A percentile compares a stretch with the other conserved stretches of the same genome.
Evolutionary conservation across 2,329 filamentous ascomycete species (phyloP).

Genomic region (Colletotrichum plurivorum): DNA sequence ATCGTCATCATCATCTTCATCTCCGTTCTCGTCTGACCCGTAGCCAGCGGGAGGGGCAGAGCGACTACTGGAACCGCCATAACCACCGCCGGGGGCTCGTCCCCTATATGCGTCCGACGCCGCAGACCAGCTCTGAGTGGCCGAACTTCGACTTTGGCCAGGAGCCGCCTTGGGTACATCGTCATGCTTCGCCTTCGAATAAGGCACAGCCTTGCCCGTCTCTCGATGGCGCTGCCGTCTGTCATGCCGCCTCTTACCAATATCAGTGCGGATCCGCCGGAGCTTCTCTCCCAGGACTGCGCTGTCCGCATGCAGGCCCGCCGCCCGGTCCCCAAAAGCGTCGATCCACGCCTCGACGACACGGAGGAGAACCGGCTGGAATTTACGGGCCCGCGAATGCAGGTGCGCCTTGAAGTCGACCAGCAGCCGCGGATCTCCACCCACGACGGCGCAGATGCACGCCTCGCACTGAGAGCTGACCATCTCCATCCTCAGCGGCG

Average conservation of each 20-base stretch:
- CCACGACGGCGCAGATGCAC: conserved; percentile 65
- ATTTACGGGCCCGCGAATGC: conserved; percentile 51
- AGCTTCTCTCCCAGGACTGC: conserved; percentile 27
- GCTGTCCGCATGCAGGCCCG: conserved; percentile 19
- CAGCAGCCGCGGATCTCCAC: conserved; percentile 57
- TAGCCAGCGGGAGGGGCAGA: background rate
- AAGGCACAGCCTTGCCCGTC: conserved; percentile 17
- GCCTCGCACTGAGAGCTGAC: conserved; percentile 63
- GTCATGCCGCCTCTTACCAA: conserved; percentile 35
- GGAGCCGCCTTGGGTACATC: background rate
- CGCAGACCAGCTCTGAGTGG: background rate
- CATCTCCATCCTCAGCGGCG: conserved; percentile 42
- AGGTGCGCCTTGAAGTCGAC: conserved; percentile 62
- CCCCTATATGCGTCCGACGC: background rate
- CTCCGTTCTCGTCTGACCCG: background rate
- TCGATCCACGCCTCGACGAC: conserved; percentile 62
- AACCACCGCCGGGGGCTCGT: background rate
- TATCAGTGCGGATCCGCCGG: conserved; percentile 19
- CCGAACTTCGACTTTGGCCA: background rate
- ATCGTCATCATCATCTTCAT: conserved; percentile 1
- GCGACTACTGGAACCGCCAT: background rate
- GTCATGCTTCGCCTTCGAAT: conserved; percentile 5
- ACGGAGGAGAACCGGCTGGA: conserved; percentile 53
- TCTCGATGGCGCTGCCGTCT: conserved; percentile 6
- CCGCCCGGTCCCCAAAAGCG: conserved; percentile 44